Percentiles rank a stretch among this genome's conserved stretches.
phyloP scores from a whole-genome alignment of 805 yeast species.

The Lachancea lanzarotensis region DNA sequence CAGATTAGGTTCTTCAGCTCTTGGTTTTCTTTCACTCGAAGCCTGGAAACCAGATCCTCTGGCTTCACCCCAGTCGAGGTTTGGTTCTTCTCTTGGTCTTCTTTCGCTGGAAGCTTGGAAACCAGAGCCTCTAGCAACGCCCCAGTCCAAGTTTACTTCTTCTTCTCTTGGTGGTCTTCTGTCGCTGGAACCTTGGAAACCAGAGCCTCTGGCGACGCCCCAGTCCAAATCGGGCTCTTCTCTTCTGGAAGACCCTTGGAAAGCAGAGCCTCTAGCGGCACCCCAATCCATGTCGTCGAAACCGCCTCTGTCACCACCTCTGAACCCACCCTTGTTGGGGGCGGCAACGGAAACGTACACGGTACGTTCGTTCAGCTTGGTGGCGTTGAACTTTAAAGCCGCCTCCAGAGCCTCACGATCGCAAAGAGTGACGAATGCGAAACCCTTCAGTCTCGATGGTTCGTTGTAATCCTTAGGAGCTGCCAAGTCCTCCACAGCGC shows the following conservation, averaged over 20 bases:
- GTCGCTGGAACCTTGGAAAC: slow-evolving; percentile 25
- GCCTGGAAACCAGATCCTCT: slow-evolving; percentile 33
- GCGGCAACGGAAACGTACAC: slow-evolving; percentile 79
- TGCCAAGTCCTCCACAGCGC: slow-evolving; percentile 55
- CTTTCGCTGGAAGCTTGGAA: slow-evolving; percentile 29
- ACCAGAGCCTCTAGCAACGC: slow-evolving; percentile 21
- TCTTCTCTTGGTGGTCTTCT: slow-evolving; percentile 18
- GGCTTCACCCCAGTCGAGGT: slow-evolving; percentile 53
- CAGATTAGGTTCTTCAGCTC: slow-evolving; percentile 36
- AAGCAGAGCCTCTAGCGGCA: slow-evolving; percentile 30
- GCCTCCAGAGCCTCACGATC: slow-evolving; percentile 69
- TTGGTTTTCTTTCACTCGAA: slow-evolving; percentile 25
- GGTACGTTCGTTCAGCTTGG: slow-evolving; percentile 63
- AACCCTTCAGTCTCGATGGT: slow-evolving; percentile 71
- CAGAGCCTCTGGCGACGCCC: slow-evolving; percentile 40
- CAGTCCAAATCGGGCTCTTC: slow-evolving; percentile 59
- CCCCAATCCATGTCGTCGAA: slow-evolving; percentile 38
- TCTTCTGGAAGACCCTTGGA: slow-evolving; percentile 29
- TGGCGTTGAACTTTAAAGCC: slow-evolving; percentile 66
- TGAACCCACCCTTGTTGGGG: slow-evolving; percentile 38
- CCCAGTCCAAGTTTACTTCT: slow-evolving; percentile 32
- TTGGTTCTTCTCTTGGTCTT: slow-evolving; percentile 41
- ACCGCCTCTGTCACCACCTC: slow-evolving; percentile 37
- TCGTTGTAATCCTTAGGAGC: slow-evolving; percentile 62
- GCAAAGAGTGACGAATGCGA: slow-evolving; percentile 80